phyloP scores from a whole-genome alignment of 1,139 yeast species.

The Geotrichum histeridarum region DNA sequence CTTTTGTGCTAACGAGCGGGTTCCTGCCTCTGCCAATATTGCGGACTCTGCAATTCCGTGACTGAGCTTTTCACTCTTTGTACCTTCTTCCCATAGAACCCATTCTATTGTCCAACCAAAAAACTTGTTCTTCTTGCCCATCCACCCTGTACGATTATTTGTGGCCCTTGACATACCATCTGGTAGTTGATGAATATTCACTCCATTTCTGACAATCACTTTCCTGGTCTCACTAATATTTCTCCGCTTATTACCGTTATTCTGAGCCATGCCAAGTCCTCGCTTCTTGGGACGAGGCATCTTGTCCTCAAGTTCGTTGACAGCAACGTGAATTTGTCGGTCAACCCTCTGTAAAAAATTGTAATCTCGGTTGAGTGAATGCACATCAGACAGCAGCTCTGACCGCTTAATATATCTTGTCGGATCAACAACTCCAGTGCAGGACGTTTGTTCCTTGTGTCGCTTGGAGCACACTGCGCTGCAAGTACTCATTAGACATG shows the following conservation, averaged over 20 bases:
- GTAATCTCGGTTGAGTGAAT: conserved; percentile 72
- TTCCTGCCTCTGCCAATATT: conserved; percentile 7
- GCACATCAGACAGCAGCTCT: conserved; percentile 38
- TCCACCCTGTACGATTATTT: conserved; percentile 68
- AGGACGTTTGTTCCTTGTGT: conserved; percentile 60
- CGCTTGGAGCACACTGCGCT: conserved; percentile 62
- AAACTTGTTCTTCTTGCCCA: conserved; percentile 54
- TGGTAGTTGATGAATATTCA: conserved; percentile 52
- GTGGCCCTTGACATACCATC: conserved; percentile 69
- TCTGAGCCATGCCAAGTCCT: conserved; percentile 11
- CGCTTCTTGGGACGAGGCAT: conserved; percentile 12
- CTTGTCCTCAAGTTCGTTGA: conserved; percentile 17
- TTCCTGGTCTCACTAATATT: conserved; percentile 3
- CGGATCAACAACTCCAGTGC: conserved; percentile 65
- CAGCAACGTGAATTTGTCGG: conserved; percentile 45
- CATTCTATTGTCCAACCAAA: conserved; percentile 77
- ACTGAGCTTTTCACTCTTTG: not conserved
- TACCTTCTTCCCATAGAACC: conserved; percentile 34
- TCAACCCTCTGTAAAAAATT: conserved; percentile 63
- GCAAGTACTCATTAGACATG: conserved; percentile 65
- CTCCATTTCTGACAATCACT: conserved; percentile 42
- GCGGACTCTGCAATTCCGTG: conserved; percentile 15
- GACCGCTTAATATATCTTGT: conserved; percentile 52
- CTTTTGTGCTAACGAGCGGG: not conserved
- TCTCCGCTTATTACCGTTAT: conserved; percentile 3